Evolutionary conservation across 139 green algal genomes (phyloP).

Genomic region (Pseudopediastrum boryanum): DNA sequence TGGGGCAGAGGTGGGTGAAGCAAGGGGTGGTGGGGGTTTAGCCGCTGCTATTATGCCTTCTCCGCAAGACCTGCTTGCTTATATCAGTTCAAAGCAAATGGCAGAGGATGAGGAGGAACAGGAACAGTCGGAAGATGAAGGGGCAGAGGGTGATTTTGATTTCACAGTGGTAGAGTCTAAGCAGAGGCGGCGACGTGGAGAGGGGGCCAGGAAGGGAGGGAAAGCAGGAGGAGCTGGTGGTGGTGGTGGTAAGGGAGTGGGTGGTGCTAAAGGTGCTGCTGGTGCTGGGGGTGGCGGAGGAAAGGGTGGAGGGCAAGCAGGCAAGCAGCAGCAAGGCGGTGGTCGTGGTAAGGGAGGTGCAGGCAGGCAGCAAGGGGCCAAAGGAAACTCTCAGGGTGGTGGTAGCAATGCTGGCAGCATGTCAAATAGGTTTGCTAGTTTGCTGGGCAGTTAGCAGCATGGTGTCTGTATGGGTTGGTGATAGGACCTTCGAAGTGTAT

Average conservation of each 20-base stretch:
- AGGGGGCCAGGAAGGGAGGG: not conserved
- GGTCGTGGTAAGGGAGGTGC: no score
- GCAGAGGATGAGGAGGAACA: not conserved
- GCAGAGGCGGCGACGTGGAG: not conserved
- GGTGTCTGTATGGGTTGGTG: no score
- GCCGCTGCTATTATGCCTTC: no score
- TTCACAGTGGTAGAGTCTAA: not conserved
- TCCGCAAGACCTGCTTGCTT: no score
- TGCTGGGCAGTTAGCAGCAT: no score
- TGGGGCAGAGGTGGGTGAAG: not conserved
- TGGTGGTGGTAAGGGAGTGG: not conserved
- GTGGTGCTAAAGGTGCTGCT: not conserved
- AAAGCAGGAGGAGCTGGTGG: not conserved
- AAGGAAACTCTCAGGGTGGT: no score
- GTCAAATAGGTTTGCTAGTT: no score
- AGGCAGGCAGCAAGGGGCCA: no score
- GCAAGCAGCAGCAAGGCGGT: not conserved
- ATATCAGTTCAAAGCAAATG: no score
- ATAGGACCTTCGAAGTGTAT: no score
- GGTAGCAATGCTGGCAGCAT: no score
- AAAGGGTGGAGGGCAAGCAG: not conserved
- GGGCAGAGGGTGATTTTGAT: slow-evolving; percentile 2
- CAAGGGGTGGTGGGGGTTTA: not conserved
- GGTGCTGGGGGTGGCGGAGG: not conserved
- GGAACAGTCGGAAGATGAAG: not conserved